A percentile compares a stretch with the other conserved stretches of the same genome.
phyloP scores from a whole-genome alignment of 306 rosid species.

The Herpetospermum pedunculosum region DNA sequence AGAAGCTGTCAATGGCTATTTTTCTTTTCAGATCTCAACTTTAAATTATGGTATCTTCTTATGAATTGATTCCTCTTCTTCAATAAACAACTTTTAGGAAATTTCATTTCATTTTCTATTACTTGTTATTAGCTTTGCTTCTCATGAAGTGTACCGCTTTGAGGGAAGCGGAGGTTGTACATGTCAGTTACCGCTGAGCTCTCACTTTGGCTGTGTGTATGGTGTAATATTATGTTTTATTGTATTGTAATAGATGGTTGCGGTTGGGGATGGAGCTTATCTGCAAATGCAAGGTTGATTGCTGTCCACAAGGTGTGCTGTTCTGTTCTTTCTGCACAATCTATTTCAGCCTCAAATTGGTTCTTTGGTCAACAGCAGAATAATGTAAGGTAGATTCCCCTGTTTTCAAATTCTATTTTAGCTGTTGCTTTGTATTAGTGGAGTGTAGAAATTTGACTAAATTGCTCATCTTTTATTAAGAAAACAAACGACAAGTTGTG shows the following conservation, averaged over 20 bases:
- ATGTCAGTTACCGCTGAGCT: no score
- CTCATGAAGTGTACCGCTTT: no score
- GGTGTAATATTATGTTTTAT: no score
- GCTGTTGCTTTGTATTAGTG: background rate
- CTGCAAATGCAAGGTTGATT: background rate
- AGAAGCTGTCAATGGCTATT: background rate
- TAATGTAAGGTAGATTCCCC: background rate
- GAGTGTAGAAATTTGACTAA: background rate
- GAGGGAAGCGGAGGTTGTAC: no score
- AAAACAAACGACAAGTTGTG: background rate
- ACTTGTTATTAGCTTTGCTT: background rate
- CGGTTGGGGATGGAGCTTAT: conserved; percentile 1
- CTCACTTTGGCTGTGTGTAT: no score
- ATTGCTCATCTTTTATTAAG: background rate
- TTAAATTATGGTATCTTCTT: background rate
- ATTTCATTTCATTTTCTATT: background rate
- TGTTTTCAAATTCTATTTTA: background rate
- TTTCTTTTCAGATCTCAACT: background rate
- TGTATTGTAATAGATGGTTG: no score
- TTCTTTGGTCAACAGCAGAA: background rate
- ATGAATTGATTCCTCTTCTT: background rate
- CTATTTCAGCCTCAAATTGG: background rate
- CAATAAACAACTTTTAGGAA: background rate
- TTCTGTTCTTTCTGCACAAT: background rate
- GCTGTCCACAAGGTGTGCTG: background rate